Conservation (phyloP, 2,329 filamentous ascomycete species). For the Colletotrichum melonis region DNA sequence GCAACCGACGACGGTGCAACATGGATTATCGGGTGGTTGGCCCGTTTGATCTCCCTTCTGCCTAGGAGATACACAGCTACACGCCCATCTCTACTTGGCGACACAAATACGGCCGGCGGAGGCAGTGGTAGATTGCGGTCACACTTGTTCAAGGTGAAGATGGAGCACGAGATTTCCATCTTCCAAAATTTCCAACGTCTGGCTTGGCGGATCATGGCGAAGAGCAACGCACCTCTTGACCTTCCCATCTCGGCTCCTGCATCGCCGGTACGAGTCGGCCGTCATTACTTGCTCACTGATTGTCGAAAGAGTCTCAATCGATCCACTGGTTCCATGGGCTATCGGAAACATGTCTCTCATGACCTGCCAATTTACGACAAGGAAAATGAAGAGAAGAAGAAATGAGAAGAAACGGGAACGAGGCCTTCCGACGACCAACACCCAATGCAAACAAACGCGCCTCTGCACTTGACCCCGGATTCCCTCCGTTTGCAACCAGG, state of each 20-base stretch:
- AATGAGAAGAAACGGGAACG: background rate
- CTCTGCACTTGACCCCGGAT: background rate
- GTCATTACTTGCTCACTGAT: background rate
- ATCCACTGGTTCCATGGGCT: background rate
- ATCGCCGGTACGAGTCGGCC: background rate
- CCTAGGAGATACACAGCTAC: background rate
- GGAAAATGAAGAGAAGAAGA: background rate
- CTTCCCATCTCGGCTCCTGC: background rate
- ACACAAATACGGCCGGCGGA: conserved; percentile 6
- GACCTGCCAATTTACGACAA: background rate
- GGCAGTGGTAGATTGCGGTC: conserved; percentile 6
- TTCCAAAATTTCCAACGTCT: background rate
- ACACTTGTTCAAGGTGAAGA: conserved; percentile 21
- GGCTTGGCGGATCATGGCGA: background rate
- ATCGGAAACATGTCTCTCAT: conserved; percentile 4
- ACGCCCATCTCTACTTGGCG: background rate
- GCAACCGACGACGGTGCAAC: background rate
- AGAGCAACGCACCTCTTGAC: background rate
- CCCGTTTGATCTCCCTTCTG: background rate
- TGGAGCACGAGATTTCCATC: background rate
- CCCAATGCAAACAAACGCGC: background rate
- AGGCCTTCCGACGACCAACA: background rate
- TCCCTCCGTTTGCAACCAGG: background rate
- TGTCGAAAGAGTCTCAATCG: background rate
- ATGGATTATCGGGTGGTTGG: background rate